These are phyloP conservation scores for Plasmodium yoelii DNA, from an alignment of 169 alveolate species.

Conservation along the genomic window DNA sequence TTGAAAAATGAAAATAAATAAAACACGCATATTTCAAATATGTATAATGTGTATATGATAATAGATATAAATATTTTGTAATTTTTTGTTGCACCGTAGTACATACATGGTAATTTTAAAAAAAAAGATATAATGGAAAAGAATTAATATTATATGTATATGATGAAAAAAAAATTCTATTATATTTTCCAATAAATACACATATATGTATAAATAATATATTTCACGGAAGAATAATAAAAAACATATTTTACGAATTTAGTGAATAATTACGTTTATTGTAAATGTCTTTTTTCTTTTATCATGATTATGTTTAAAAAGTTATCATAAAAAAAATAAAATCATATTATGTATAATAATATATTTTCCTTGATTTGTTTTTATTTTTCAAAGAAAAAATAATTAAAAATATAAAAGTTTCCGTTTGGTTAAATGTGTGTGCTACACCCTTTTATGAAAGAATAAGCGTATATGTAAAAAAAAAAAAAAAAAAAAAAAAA, in stretches of 20 bases:
- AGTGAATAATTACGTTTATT: no score
- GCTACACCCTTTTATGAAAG: conserved; percentile 17
- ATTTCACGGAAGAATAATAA: conserved; percentile 2
- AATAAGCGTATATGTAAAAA: conserved; percentile 4
- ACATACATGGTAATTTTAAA: conserved; percentile 26
- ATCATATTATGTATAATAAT: not conserved
- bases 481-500: no score
- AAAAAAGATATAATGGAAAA: not conserved
- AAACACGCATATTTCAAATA: no score
- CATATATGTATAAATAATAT: conserved; percentile 17
- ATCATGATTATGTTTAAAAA: conserved; percentile 41
- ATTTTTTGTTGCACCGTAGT: conserved; percentile 54
- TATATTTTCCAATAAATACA: not conserved
- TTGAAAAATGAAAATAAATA: no score
- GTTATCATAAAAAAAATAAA: not conserved
- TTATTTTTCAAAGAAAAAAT: conserved; percentile 21
- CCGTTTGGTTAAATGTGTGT: conserved; percentile 27
- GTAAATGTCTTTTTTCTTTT: not conserved
- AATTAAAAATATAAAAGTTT: conserved; percentile 15
- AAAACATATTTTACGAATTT: not conserved
- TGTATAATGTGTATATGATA: no score
- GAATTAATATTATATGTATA: not conserved
- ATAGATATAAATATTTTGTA: not conserved
- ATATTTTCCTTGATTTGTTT: conserved; percentile 27
- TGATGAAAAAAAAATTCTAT: conserved; percentile 1